Conservation (phyloP, 148 eudicot species). For the Silene conica region DNA sequence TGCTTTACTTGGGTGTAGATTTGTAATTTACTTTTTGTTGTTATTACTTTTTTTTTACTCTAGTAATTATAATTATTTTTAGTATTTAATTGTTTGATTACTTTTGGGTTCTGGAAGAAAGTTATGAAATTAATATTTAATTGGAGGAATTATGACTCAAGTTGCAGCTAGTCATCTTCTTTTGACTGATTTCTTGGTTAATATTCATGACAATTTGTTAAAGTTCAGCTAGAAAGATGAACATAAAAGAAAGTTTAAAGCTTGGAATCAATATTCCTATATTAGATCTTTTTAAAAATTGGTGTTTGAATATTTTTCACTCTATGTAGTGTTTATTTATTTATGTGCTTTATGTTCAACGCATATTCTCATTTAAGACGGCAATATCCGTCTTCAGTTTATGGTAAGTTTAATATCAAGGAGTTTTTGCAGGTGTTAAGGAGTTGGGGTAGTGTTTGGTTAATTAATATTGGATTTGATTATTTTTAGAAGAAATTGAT, state of each 20-base stretch:
- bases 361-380: no score
- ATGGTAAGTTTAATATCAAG: not conserved
- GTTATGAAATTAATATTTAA: constrained; percentile 1
- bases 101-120: constrained; percentile 13
- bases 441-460: constrained; percentile 3
- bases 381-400: no score
- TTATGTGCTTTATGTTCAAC: not conserved
- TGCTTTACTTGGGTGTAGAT: constrained; percentile 22
- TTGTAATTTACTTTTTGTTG: constrained; percentile 10
- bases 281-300: not conserved
- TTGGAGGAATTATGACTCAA: not conserved
- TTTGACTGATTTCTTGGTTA: constrained; percentile 15
- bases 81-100: not conserved
- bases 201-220: constrained; percentile 3
- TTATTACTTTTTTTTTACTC: not conserved
- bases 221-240: constrained; percentile 5
- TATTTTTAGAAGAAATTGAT: constrained; percentile 31
- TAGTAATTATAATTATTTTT: not conserved
- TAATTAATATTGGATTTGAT: constrained; percentile 4
- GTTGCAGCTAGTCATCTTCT: constrained; percentile 18
- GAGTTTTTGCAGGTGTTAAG: constrained; percentile 7
- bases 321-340: not conserved
- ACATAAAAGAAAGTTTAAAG: not conserved
- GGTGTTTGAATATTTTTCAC: not conserved
- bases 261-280: not conserved